Evolutionary conservation across 2,329 filamentous ascomycete species (phyloP).

Genomic region (Fusarium pseudonygamai): DNA sequence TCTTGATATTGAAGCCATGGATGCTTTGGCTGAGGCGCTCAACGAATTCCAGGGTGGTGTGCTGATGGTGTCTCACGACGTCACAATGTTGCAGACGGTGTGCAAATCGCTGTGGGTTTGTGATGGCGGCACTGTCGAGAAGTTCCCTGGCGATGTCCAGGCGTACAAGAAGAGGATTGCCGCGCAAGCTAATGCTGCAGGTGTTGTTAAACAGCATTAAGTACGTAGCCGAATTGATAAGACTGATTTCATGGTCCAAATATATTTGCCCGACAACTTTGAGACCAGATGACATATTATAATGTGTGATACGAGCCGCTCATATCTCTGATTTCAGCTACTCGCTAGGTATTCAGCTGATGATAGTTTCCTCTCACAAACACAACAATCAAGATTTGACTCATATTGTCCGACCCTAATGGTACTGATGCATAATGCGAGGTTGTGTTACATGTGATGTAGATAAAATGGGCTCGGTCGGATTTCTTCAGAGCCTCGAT

Average conservation of each 20-base stretch:
- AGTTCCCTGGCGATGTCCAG: conserved; percentile 95
- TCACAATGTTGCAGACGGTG: conserved; percentile 97
- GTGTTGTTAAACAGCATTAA: conserved; percentile 78
- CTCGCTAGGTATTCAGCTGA: background rate
- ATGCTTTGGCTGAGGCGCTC: conserved; percentile 86
- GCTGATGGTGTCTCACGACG: conserved; percentile 98
- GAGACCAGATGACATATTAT: background rate
- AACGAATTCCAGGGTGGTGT: conserved; percentile 92
- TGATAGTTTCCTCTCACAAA: background rate
- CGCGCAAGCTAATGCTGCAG: conserved; percentile 86
- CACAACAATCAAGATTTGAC: background rate
- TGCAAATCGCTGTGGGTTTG: conserved; percentile 97
- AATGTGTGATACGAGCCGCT: background rate
- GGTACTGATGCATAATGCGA: background rate
- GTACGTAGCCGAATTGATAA: conserved; percentile 12
- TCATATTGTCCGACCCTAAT: conserved; percentile 2
- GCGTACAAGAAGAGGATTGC: conserved; percentile 97
- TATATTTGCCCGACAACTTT: background rate
- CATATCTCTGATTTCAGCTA: background rate
- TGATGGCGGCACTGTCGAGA: conserved; percentile 91
- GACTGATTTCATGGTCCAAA: background rate
- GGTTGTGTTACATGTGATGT: conserved; percentile 22
- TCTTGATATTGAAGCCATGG: conserved; percentile 99
- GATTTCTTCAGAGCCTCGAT: conserved; percentile 8
- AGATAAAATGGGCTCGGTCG: background rate